Conservation (phyloP, 805 yeast species). For the Yamadazyma phyllophila region DNA sequence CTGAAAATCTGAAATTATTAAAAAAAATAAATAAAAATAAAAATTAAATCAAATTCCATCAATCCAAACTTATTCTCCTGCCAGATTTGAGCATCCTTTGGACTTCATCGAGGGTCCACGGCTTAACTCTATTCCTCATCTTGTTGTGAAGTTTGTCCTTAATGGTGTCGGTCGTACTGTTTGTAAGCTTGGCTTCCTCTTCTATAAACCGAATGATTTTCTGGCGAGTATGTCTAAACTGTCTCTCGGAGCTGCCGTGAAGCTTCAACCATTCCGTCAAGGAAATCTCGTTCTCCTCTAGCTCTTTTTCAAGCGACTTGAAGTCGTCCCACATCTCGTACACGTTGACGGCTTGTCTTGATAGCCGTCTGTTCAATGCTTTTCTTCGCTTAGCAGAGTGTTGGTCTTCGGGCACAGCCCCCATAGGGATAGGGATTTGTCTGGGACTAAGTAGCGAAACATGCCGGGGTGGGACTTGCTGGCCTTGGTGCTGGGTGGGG, state of each 20-base stretch:
- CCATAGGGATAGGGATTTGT: background rate
- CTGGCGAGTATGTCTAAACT: constrained; percentile 26
- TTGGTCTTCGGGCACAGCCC: constrained; percentile 6
- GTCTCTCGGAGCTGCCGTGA: constrained; percentile 29
- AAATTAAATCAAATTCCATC: background rate
- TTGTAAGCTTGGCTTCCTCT: constrained; percentile 24
- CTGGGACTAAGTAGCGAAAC: background rate
- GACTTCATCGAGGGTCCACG: constrained; percentile 34
- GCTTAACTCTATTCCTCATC: constrained; percentile 27
- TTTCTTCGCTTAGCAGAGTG: constrained; percentile 15
- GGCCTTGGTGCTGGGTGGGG: background rate
- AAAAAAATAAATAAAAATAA: too few relatives aligned
- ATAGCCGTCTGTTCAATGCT: constrained; percentile 22
- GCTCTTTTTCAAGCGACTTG: constrained; percentile 24
- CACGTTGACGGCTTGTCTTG: constrained; percentile 26
- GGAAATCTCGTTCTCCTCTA: constrained; percentile 23
- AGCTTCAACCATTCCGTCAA: constrained; percentile 30
- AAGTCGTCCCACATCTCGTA: constrained; percentile 37
- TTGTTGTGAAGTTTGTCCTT: constrained; percentile 27
- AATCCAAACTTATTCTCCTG: constrained; percentile 24
- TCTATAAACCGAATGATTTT: constrained; percentile 29
- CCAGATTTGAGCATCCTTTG: constrained; percentile 31
- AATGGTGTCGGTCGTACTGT: constrained; percentile 18
- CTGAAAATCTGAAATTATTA: too few relatives aligned
- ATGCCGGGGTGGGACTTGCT: background rate